These are phyloP conservation scores for Arthrobotrys musiformis DNA, from an alignment of 2,329 filamentous ascomycete species.

Conservation along the genomic window DNA sequence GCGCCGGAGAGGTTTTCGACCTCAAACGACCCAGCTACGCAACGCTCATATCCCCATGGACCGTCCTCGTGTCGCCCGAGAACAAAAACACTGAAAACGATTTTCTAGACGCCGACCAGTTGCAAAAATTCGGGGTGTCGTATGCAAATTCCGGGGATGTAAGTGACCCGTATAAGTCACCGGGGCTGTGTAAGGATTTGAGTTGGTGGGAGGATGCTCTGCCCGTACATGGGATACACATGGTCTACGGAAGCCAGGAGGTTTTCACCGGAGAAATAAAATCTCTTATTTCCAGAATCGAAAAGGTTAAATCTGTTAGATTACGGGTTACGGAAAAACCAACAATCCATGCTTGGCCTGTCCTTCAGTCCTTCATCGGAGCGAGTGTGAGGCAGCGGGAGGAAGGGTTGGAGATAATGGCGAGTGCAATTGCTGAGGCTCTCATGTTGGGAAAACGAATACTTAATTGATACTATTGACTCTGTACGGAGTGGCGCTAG, in stretches of 20 bases:
- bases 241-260: conserved; percentile 80
- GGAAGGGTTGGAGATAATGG: conserved; percentile 66
- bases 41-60: conserved; percentile 82
- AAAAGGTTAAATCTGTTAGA: conserved; percentile 65
- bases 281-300: conserved; percentile 69
- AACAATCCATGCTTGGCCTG: conserved; percentile 84
- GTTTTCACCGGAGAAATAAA: conserved; percentile 78
- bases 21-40: conserved; percentile 70
- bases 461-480: conserved; percentile 62
- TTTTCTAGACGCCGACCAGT: conserved; percentile 74
- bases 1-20: conserved; percentile 62
- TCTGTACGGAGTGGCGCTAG: conserved; percentile 61
- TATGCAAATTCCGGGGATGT: conserved; percentile 71
- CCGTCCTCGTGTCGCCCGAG: conserved; percentile 74
- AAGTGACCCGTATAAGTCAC: conserved; percentile 73
- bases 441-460: conserved; percentile 63
- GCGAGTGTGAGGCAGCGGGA: conserved; percentile 66
- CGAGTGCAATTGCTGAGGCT: conserved; percentile 62
- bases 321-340: conserved; percentile 71
- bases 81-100: conserved; percentile 78
- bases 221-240: conserved; percentile 74
- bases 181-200: conserved; percentile 75
- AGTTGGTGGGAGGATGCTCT: conserved; percentile 74
- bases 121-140: conserved; percentile 76
- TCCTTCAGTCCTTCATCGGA: conserved; percentile 72